Evolutionary conservation across 2,329 filamentous ascomycete genomes (phyloP).

Genomic region (Sporothrix pallida): DNA sequence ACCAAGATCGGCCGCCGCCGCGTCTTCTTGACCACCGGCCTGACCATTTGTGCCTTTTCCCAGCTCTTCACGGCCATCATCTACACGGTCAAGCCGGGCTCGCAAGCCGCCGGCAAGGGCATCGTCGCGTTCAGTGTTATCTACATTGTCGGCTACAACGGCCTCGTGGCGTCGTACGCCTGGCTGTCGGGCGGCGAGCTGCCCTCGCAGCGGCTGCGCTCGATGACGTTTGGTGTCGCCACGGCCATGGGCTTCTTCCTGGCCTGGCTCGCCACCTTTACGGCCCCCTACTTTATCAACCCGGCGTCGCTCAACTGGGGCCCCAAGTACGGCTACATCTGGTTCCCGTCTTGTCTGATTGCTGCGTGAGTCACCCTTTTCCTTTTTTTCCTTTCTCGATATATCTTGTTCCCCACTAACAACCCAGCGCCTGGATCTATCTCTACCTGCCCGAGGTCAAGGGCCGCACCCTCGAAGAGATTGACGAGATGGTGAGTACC

Average conservation of each 20-base stretch:
- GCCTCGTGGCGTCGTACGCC: slow-evolving; percentile 59
- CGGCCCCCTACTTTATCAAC: slow-evolving; percentile 66
- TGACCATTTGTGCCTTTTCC: slow-evolving; percentile 58
- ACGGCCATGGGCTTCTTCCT: slow-evolving; percentile 60
- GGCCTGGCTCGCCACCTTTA: slow-evolving; percentile 64
- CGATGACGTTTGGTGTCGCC: slow-evolving; percentile 62
- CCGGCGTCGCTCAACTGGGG: slow-evolving; percentile 60
- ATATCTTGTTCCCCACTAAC: not conserved
- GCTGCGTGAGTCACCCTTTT: slow-evolving; percentile 40
- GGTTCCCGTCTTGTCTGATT: slow-evolving; percentile 50
- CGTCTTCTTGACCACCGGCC: slow-evolving; percentile 57
- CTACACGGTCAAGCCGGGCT: slow-evolving; percentile 53
- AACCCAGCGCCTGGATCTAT: slow-evolving; percentile 48
- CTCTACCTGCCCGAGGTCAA: slow-evolving; percentile 61
- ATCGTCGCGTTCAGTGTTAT: slow-evolving; percentile 60
- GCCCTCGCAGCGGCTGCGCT: slow-evolving; percentile 61
- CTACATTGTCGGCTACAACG: slow-evolving; percentile 61
- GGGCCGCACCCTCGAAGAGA: slow-evolving; percentile 59
- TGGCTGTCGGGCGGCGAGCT: slow-evolving; percentile 64
- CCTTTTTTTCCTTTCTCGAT: not conserved
- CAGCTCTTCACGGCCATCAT: slow-evolving; percentile 61
- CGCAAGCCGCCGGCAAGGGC: slow-evolving; percentile 49
- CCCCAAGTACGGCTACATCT: slow-evolving; percentile 63
- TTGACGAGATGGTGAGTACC: slow-evolving; percentile 59
- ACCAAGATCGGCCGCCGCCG: slow-evolving; percentile 60